Conservation (phyloP, 768 basidiomycete genomes). For the Filobasidium floriforme region DNA sequence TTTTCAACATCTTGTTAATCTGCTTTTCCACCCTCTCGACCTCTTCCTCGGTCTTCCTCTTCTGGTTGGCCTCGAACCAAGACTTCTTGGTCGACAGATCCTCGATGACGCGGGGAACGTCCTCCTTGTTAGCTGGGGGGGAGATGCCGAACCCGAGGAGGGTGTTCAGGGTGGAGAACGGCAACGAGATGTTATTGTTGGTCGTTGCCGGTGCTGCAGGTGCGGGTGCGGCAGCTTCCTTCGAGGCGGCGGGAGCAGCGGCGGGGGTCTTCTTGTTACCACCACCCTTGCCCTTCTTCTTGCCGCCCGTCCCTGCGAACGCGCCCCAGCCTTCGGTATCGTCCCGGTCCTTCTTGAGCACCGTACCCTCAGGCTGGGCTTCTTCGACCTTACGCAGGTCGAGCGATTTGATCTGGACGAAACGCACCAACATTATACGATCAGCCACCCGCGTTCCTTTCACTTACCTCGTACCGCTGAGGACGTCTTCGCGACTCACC, state of each 20-base stretch:
- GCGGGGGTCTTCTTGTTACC: constrained; percentile 29
- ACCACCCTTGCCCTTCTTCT: constrained; percentile 53
- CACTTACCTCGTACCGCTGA: not conserved
- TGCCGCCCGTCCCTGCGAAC: constrained; percentile 48
- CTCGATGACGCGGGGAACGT: constrained; percentile 75
- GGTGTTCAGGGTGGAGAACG: constrained; percentile 76
- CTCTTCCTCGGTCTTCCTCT: constrained; percentile 46
- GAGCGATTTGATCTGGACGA: constrained; percentile 51
- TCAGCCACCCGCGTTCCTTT: not conserved
- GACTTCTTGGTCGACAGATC: constrained; percentile 88
- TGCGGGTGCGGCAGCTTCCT: constrained; percentile 11
- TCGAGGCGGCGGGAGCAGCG: constrained; percentile 31
- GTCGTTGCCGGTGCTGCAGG: constrained; percentile 43
- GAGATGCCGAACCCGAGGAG: constrained; percentile 82
- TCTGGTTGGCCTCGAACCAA: constrained; percentile 91
- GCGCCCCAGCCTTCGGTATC: constrained; percentile 69
- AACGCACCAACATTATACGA: no score
- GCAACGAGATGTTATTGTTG: constrained; percentile 56
- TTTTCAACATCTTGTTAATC: constrained; percentile 43
- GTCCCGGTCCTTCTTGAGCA: constrained; percentile 89
- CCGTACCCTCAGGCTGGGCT: constrained; percentile 57
- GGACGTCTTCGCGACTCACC: not conserved
- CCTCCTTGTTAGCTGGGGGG: constrained; percentile 66
- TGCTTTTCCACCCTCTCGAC: constrained; percentile 42
- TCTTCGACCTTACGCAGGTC: constrained; percentile 84